Evolutionary conservation across 176 grass and related monocot species (phyloP), one percentile per base, ranked within the genome.

Genomic region (Carex littledalei): DNA sequence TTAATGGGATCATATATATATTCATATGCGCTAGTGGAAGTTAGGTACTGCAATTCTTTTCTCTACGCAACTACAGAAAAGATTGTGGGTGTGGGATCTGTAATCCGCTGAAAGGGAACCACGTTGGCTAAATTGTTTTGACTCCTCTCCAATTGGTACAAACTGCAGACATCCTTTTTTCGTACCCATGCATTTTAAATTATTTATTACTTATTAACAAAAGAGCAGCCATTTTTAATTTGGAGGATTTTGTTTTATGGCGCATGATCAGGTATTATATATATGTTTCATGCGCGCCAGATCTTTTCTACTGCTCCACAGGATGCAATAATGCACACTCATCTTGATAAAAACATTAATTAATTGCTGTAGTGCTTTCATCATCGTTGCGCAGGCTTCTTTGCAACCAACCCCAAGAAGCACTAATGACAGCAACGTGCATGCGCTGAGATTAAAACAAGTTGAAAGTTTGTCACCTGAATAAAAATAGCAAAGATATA

Each of bases 1-100:
- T 78, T 53, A 78, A 24, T 55, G 73, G 21, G 49, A 78, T 78
- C 73, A 55, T 78, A 78, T 29, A n/a, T n/a, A n/a, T n/a, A n/a
- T n/a, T n/a, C n/a, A 50, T 50, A 78, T 29, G 73, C 49, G 16
- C 47, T 76, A 3, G 21, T 54, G 47, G 72, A 78, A 78, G 39
- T 78, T 78, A 78, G 73, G 73, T 78, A 78, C 22, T 31, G 73
- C 49, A 78, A 12, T 78, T 78, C 12, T 78, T 26, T 78, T 56
- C 72, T 54, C 12, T 24, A 76, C 39, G 35, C 3, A 35, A 67
- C 35, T 32, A 67, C 13, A 29, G 1, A 29, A 31, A 55, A 78
- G 21, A 55, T 26, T n/a, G n/a, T n/a, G n/a, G n/a, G n/a, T 53
- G 12, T 78, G 45, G 21, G 31, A 53, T 78, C 5, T 75, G 21